Percentiles rank a stretch among this genome's conserved stretches.
Conservation (phyloP, 495 filamentous ascomycete species). For the Aspergillus olivimuriae region DNA sequence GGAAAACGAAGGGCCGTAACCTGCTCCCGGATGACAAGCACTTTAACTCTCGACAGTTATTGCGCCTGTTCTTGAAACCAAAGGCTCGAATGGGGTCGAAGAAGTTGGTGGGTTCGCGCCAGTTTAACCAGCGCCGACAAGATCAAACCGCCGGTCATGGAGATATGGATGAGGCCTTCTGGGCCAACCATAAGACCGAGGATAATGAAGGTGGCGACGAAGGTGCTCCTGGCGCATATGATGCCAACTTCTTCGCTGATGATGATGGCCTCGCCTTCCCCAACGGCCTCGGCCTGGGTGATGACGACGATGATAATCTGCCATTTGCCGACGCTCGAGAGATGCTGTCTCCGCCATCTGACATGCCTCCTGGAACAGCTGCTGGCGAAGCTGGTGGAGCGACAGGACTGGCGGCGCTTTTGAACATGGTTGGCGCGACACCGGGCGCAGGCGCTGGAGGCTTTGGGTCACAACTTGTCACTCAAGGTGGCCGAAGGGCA, state of each 20-base stretch:
- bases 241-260: slow-evolving; percentile 97
- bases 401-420: slow-evolving; percentile 33
- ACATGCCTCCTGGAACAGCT: slow-evolving; percentile 29
- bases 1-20: slow-evolving; percentile 89
- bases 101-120: slow-evolving; percentile 35
- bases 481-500: slow-evolving; percentile 66
- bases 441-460: slow-evolving; percentile 45
- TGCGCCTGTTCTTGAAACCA: slow-evolving; percentile 90
- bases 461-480: slow-evolving; percentile 92
- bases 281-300: slow-evolving; percentile 49
- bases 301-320: slow-evolving; percentile 74
- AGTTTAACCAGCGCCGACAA: slow-evolving; percentile 32
- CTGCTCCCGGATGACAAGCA: slow-evolving; percentile 97
- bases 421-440: slow-evolving; percentile 41
- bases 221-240: slow-evolving; percentile 64
- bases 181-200: slow-evolving; percentile 70
- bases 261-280: slow-evolving; percentile 81
- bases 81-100: slow-evolving; percentile 68
- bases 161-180: slow-evolving; percentile 93
- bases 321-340: slow-evolving; percentile 89
- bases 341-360: slow-evolving; percentile 70
- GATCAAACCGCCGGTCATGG: slow-evolving; percentile 49
- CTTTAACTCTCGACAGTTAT: slow-evolving; percentile 87
- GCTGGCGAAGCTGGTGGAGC: slow-evolving; percentile 30
- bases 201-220: slow-evolving; percentile 49